Evolutionary conservation across 208 protist genomes (phyloP).

Genomic region (Trypanosoma cruzi): DNA sequence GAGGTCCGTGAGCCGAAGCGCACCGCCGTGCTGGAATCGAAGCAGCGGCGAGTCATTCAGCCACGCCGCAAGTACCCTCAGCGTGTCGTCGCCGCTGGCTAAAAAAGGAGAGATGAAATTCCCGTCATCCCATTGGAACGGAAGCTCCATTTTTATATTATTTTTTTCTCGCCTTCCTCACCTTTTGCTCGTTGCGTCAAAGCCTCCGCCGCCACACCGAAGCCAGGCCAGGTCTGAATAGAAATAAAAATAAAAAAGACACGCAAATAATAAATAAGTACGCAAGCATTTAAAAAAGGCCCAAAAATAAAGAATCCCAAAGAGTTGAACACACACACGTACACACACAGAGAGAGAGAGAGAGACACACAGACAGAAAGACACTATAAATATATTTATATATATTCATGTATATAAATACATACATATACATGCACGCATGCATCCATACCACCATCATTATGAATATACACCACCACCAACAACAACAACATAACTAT

Average conservation of each 20-base stretch:
- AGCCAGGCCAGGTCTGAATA: too few relatives aligned
- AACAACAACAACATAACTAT: background rate
- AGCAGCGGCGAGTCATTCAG: slow-evolving; percentile 20
- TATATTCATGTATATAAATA: background rate
- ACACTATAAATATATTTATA: slow-evolving; percentile 2
- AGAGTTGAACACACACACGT: too few relatives aligned
- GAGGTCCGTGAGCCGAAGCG: slow-evolving; percentile 56
- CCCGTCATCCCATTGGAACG: slow-evolving; percentile 86
- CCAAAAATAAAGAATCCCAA: too few relatives aligned
- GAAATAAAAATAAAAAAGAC: too few relatives aligned
- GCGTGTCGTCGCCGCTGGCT: slow-evolving; percentile 33
- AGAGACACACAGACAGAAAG: background rate
- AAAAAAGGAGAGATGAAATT: slow-evolving; percentile 79
- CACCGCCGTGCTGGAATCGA: slow-evolving; percentile 24
- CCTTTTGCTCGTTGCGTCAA: background rate
- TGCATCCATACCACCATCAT: background rate
- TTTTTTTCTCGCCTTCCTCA: background rate
- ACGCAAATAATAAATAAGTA: too few relatives aligned
- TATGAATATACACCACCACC: background rate
- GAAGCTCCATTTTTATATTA: slow-evolving; percentile 39
- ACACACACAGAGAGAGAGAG: background rate
- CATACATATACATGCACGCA: background rate
- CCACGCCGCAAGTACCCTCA: slow-evolving; percentile 42
- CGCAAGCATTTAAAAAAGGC: too few relatives aligned
- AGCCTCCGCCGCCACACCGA: background rate